phyloP scores from a whole-genome alignment of 805 yeast species.

The Phaffomyces opuntiae region DNA sequence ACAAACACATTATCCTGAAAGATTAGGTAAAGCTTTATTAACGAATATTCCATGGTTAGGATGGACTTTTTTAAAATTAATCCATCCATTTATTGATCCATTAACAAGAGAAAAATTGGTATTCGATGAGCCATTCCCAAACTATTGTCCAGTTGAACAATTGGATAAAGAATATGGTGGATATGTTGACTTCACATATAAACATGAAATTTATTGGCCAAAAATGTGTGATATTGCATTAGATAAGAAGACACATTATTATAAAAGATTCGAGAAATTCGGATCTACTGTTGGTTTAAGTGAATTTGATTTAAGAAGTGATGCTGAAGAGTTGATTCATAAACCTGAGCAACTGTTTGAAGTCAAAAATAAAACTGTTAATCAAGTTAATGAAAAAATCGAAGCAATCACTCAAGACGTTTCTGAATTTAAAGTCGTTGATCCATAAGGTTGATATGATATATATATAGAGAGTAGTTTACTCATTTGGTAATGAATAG shows the following conservation, averaged over 20 bases:
- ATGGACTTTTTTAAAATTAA: slow-evolving; percentile 84
- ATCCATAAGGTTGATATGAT: background rate
- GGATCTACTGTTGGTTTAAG: slow-evolving; percentile 73
- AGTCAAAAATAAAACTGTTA: background rate
- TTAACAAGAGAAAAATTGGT: slow-evolving; percentile 89
- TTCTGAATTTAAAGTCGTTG: slow-evolving; percentile 3
- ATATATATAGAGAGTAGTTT: background rate
- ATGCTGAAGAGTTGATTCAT: slow-evolving; percentile 10
- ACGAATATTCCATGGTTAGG: slow-evolving; percentile 93
- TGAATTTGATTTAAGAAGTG: slow-evolving; percentile 69
- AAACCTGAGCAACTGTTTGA: slow-evolving; percentile 11
- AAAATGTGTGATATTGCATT: slow-evolving; percentile 54
- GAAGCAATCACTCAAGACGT: slow-evolving; percentile 2
- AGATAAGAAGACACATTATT: slow-evolving; percentile 52
- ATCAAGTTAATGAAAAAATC: background rate
- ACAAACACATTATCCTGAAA: slow-evolving; percentile 96
- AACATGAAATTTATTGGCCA: slow-evolving; percentile 77
- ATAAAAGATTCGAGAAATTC: slow-evolving; percentile 60
- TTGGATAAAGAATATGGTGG: slow-evolving; percentile 86
- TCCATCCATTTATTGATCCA: slow-evolving; percentile 95
- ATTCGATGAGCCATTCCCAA: slow-evolving; percentile 79
- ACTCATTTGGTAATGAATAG: no score
- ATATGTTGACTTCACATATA: slow-evolving; percentile 71
- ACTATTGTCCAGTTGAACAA: slow-evolving; percentile 76
- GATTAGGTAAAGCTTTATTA: slow-evolving; percentile 86